Evolutionary conservation across 2,329 filamentous ascomycete species (phyloP).

Genomic region (Clarireedia monteithiana): DNA sequence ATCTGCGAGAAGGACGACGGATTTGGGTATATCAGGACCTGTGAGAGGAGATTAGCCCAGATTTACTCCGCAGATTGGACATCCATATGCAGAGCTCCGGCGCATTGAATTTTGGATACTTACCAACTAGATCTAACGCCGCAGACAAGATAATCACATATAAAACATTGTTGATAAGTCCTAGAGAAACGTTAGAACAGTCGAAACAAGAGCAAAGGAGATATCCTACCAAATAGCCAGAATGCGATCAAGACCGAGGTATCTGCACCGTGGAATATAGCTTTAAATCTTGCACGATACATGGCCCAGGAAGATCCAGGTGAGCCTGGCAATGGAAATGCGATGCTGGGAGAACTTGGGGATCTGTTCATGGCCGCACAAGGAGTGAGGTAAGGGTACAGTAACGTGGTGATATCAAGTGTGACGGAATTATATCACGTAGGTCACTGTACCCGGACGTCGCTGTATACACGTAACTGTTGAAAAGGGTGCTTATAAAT

Average conservation of each 20-base stretch:
- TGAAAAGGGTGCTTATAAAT: no score
- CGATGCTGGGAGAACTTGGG: slow-evolving; percentile 28
- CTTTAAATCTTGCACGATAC: slow-evolving; percentile 58
- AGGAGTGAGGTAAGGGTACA: background rate
- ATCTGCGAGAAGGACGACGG: slow-evolving; percentile 85
- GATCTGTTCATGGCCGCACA: slow-evolving; percentile 18
- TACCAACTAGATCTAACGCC: slow-evolving; percentile 81
- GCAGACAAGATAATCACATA: slow-evolving; percentile 96
- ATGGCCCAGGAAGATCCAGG: slow-evolving; percentile 63
- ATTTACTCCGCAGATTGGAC: background rate
- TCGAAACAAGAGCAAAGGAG: background rate
- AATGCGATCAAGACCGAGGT: slow-evolving; percentile 71
- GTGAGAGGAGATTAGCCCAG: background rate
- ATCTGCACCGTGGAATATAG: slow-evolving; percentile 60
- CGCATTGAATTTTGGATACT: background rate
- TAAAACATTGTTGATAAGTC: slow-evolving; percentile 92
- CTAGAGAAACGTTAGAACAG: slow-evolving; percentile 35
- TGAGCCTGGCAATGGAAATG: slow-evolving; percentile 48
- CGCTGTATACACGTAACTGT: no score
- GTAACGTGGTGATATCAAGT: no score
- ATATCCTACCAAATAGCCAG: slow-evolving; percentile 76
- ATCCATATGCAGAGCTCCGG: background rate
- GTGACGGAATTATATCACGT: no score
- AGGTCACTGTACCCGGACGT: no score
- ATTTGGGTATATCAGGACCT: slow-evolving; percentile 73